Evolutionary conservation across 75 land plant species (phyloP).

Genomic region (Cunninghamia lanceolata): DNA sequence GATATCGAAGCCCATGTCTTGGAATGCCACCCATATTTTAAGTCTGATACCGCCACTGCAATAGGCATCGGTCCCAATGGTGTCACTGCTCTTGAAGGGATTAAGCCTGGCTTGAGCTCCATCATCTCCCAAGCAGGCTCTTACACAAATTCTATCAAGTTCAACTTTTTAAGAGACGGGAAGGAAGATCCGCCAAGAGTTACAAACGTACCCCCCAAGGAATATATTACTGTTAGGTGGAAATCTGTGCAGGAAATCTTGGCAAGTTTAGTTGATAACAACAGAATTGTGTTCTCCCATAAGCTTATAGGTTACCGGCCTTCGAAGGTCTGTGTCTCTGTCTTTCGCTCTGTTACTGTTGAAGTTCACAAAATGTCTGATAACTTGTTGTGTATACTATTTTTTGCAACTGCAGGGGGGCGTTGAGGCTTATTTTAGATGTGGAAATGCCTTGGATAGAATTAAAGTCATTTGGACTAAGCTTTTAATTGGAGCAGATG

Average conservation of each 20-base stretch:
- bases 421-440: slow-evolving; percentile 6
- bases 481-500: slow-evolving; percentile 32
- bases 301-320: neutral
- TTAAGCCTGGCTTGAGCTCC: neutral
- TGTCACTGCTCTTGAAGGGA: slow-evolving; percentile 1
- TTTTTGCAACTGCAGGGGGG: neutral
- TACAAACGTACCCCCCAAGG: neutral
- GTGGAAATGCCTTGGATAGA: neutral
- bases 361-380: neutral
- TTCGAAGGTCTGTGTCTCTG: neutral
- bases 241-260: slow-evolving; percentile 4
- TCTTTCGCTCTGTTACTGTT: neutral
- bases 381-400: neutral
- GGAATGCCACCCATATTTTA: slow-evolving; percentile 3
- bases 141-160: neutral
- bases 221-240: neutral
- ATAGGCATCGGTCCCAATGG: slow-evolving; percentile 26
- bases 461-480: neutral
- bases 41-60: slow-evolving; percentile 24
- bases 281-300: neutral
- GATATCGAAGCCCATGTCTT: slow-evolving; percentile 23
- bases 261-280: neutral
- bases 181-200: neutral
- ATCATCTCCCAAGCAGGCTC: neutral
- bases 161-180: neutral